Evolutionary conservation across 176 grass and related monocot species (phyloP).

Genomic region (Bothriochloa decipiens): DNA sequence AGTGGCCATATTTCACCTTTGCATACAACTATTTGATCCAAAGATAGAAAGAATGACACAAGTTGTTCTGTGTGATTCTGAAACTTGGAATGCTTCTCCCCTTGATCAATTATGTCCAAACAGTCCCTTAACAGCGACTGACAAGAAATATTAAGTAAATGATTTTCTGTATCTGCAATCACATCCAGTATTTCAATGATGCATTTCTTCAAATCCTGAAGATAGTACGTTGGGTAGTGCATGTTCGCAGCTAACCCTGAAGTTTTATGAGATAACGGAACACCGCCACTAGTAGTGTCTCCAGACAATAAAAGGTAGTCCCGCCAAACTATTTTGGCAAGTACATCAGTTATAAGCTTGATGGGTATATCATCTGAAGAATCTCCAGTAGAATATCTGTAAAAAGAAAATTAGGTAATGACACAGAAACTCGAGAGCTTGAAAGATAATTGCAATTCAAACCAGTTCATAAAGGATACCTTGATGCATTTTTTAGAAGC

Average conservation of each 20-base stretch:
- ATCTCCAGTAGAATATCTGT: slow-evolving; percentile 64
- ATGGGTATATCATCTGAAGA: slow-evolving; percentile 43
- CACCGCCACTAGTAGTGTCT: slow-evolving; percentile 38
- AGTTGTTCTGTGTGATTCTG: slow-evolving; percentile 65
- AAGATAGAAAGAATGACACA: slow-evolving; percentile 67
- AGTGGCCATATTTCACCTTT: slow-evolving; percentile 83
- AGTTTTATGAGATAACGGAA: slow-evolving; percentile 50
- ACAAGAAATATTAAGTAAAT: slow-evolving; percentile 66
- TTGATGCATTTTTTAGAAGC: slow-evolving; percentile 66
- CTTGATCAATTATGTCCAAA: slow-evolving; percentile 73
- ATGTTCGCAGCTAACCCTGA: slow-evolving; percentile 21
- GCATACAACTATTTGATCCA: slow-evolving; percentile 63
- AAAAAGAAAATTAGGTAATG: slow-evolving; percentile 2
- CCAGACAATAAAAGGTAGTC: slow-evolving; percentile 68
- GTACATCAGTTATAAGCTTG: slow-evolving; percentile 66
- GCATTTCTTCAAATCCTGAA: slow-evolving; percentile 72
- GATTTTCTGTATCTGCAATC: slow-evolving; percentile 49
- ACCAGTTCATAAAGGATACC: slow-evolving; percentile 56
- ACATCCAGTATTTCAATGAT: slow-evolving; percentile 72
- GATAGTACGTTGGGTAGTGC: slow-evolving; percentile 59
- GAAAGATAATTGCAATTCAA: slow-evolving; percentile 38
- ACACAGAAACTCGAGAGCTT: not conserved
- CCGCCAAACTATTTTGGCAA: slow-evolving; percentile 69
- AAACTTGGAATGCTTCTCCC: slow-evolving; percentile 61
- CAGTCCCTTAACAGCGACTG: slow-evolving; percentile 62